These are phyloP conservation scores for Lepiota venenata DNA, from an alignment of 768 basidiomycete species.

Conservation along the genomic window DNA sequence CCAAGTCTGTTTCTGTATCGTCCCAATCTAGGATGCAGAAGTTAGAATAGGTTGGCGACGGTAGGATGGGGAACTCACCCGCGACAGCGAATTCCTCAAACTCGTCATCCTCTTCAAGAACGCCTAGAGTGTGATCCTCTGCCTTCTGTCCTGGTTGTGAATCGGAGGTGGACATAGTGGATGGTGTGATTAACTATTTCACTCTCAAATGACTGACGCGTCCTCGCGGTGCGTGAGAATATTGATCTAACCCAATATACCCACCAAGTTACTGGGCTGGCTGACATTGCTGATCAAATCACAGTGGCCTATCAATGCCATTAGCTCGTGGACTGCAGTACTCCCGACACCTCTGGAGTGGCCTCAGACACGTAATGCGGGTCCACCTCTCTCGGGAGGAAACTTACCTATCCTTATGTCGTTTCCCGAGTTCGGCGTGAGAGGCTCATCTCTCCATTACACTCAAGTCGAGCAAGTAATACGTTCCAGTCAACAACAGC, in stretches of 20 bases:
- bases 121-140: slow-evolving; percentile 60
- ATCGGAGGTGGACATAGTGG: slow-evolving; percentile 40
- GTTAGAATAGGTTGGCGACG: not conserved
- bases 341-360: too few relatives aligned
- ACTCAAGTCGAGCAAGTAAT: not conserved
- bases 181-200: not conserved
- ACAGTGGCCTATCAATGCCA: too few relatives aligned
- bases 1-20: slow-evolving; percentile 78
- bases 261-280: too few relatives aligned
- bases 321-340: too few relatives aligned
- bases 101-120: slow-evolving; percentile 97
- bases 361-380: too few relatives aligned
- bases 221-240: slow-evolving; percentile 26
- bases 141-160: slow-evolving; percentile 43
- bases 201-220: slow-evolving; percentile 21
- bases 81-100: slow-evolving; percentile 91
- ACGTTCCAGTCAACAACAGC: too few relatives aligned
- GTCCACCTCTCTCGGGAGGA: too few relatives aligned
- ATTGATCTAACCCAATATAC: not conserved
- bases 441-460: too few relatives aligned
- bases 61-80: slow-evolving; percentile 42
- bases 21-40: slow-evolving; percentile 68
- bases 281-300: too few relatives aligned
- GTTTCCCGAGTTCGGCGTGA: too few relatives aligned
- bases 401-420: too few relatives aligned